phyloP scores from a whole-genome alignment of 768 basidiomycete genomes.

The Daedalea quercina region DNA sequence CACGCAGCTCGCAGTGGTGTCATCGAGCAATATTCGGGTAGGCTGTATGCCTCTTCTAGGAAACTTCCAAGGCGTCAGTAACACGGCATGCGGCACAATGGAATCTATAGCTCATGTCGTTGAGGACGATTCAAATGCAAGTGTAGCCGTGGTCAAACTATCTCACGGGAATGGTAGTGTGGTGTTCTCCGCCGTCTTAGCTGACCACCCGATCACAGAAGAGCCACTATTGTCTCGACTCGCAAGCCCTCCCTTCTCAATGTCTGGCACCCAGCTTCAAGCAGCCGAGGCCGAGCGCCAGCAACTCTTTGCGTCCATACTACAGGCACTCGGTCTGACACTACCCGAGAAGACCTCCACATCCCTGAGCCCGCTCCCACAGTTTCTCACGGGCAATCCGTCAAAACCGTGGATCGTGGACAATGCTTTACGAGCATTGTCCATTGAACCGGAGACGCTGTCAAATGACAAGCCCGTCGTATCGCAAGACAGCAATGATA shows the following conservation, averaged over 20 bases:
- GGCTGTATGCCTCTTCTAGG: not conserved
- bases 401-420: slow-evolving; percentile 27
- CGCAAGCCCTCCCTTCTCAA: not conserved
- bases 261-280: slow-evolving; percentile 9
- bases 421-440: slow-evolving; percentile 31
- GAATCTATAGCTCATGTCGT: too few species aligned
- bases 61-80: not conserved
- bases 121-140: too few species aligned
- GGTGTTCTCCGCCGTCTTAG: slow-evolving; percentile 48
- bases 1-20: not conserved
- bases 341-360: slow-evolving; percentile 28
- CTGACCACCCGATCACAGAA: slow-evolving; percentile 46
- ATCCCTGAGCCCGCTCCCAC: slow-evolving; percentile 23
- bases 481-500: slow-evolving; percentile 65
- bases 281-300: slow-evolving; percentile 14
- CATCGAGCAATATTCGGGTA: not conserved
- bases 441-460: slow-evolving; percentile 16
- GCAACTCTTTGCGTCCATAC: slow-evolving; percentile 25
- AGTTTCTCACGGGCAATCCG: slow-evolving; percentile 28
- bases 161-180: slow-evolving; percentile 19
- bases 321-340: slow-evolving; percentile 31
- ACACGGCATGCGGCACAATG: too few species aligned
- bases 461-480: slow-evolving; percentile 19
- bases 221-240: slow-evolving; percentile 26
- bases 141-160: slow-evolving; percentile 2